Base-by-base conservation (phyloP, 1,284 basidiomycete genomes). In the Coniophora puteana region DNA sequence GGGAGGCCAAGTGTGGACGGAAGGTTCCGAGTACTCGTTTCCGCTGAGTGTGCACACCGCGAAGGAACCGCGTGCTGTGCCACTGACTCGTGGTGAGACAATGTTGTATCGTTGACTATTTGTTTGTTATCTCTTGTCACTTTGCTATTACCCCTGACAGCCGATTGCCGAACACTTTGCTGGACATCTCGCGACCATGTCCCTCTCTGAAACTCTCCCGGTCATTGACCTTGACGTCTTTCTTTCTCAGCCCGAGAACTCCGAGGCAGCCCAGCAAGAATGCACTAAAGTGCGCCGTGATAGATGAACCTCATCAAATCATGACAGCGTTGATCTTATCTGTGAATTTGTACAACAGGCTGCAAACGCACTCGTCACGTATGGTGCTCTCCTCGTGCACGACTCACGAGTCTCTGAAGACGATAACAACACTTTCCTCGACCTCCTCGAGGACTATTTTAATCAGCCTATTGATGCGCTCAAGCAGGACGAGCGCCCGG, bases 401-500 rank as follows among this genome's bases (percentile, higher is more conserved):
- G 92, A 94, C 59, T 84, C 83, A 14, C 76, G 90, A 7, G 89
- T 92, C n/a, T 78, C 80, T 1, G 85, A 89, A 53, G 71, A 80
- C 17, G 87, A 90, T 54, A 94, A 94, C 57, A 63, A 72, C 33
- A 67, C 67, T 11, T 93, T 93, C 61, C 74, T 94, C 26, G 86
- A 90, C 62, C 68, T 93, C 28, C 73, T 92, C 37, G 83, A 86
- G 57, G 89, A 93, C 59, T 96, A 96, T 61, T 96, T 95, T 59
- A 73, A 76, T 3, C 91, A 92, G 57, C 72, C 81, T 0, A 55
- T 72, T 21, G 67, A 68, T 2, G 67, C 66, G 4, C 67, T 95
- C 41, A 69, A 74, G 64, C 70, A 76, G 49, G 93, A 95, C 48
- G 83, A 90, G 58, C 75, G 83, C 12, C 89, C 90, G 0, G 87